Conservation (phyloP, 345 rosid genomes). For the Clarkia xantiana region DNA sequence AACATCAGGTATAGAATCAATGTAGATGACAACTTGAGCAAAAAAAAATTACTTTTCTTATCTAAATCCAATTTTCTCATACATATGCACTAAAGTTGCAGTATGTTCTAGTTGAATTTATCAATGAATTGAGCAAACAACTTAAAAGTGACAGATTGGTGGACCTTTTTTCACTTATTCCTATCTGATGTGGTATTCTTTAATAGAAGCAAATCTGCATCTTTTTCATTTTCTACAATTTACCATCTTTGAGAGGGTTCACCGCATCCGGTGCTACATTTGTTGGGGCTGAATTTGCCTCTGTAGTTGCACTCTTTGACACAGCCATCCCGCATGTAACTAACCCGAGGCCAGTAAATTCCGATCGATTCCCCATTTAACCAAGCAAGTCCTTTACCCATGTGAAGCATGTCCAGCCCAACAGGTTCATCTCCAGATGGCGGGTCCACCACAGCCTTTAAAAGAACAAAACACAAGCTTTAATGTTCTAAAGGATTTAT, state of each 20-base stretch:
- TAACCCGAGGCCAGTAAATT: slow-evolving; percentile 65
- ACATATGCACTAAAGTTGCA: too few species aligned
- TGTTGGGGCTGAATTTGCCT: slow-evolving; percentile 63
- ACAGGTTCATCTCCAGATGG: slow-evolving; percentile 80
- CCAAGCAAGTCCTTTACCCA: slow-evolving; percentile 99
- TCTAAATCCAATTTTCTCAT: too few species aligned
- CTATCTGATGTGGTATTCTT: too few species aligned
- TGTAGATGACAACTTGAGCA: too few species aligned
- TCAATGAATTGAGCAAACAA: too few species aligned
- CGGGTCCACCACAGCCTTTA: slow-evolving; percentile 55
- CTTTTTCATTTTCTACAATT: background rate
- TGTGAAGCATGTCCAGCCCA: slow-evolving; percentile 72
- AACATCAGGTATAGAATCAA: background rate
- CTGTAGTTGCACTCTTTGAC: slow-evolving; percentile 60
- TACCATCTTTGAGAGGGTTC: slow-evolving; percentile 96
- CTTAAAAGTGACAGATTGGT: too few species aligned
- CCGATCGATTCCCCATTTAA: slow-evolving; percentile 95
- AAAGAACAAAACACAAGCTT: slow-evolving; percentile 1
- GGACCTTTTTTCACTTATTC: too few species aligned
- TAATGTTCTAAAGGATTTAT: too few species aligned
- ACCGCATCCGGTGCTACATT: slow-evolving; percentile 82
- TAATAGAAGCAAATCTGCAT: too few species aligned
- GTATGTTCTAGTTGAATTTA: too few species aligned
- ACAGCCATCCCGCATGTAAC: slow-evolving; percentile 34
- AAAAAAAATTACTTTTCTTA: too few species aligned